A percentile compares a stretch with the other conserved stretches of the same genome.
Conservation (phyloP, 1,284 basidiomycete species). For the Ganoderma boninense region DNA sequence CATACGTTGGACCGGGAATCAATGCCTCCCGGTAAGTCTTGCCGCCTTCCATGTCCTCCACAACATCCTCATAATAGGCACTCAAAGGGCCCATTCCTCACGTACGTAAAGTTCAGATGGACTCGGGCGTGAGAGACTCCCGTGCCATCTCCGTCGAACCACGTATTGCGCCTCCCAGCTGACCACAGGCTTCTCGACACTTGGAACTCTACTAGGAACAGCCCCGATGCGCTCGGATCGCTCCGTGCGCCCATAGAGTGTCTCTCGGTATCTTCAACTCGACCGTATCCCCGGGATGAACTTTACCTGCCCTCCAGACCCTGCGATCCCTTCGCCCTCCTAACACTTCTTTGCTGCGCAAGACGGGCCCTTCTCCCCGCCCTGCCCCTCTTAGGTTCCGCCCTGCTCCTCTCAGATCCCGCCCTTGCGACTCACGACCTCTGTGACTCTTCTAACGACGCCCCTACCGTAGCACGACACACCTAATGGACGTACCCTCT, state of each 20-base stretch:
- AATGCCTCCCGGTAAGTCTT: too few relatives aligned
- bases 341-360: background rate
- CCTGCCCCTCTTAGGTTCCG: background rate
- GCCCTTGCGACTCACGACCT: background rate
- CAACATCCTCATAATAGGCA: background rate
- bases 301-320: background rate
- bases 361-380: background rate
- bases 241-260: background rate
- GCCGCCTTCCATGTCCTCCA: too few relatives aligned
- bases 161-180: background rate
- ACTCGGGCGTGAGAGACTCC: background rate
- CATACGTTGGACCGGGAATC: too few relatives aligned
- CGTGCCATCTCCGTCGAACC: background rate
- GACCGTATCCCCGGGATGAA: background rate
- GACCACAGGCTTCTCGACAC: background rate
- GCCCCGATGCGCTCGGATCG: slow-evolving; percentile 6
- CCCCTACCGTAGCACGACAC: background rate
- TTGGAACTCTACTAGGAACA: background rate
- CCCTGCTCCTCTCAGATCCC: background rate
- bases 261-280: background rate
- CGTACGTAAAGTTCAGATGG: background rate
- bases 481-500: background rate
- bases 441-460: background rate
- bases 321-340: background rate
- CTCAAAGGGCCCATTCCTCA: background rate